A percentile compares a stretch with the other conserved stretches of the same genome.
Conservation (phyloP, 495 filamentous ascomycete genomes). For the Hypoxylon trugodes region DNA sequence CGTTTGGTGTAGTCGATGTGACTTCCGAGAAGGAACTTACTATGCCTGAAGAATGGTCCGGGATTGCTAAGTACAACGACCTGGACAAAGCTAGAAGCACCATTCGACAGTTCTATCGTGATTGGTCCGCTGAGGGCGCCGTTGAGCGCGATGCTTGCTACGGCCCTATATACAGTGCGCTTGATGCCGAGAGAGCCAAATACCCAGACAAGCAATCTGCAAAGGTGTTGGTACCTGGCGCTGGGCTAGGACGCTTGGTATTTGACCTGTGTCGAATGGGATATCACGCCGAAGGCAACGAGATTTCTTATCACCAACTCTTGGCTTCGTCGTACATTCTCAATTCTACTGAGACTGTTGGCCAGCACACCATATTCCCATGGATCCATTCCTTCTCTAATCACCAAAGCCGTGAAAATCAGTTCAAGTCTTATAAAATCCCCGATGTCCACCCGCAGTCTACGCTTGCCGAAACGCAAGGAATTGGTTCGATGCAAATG, state of each 20-base stretch:
- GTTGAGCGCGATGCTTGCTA: constrained; percentile 79
- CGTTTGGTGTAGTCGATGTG: constrained; percentile 62
- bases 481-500: constrained; percentile 80
- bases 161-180: constrained; percentile 70
- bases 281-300: constrained; percentile 85
- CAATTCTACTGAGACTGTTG: constrained; percentile 62
- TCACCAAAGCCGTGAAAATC: constrained; percentile 71
- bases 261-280: constrained; percentile 83
- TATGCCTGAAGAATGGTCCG: constrained; percentile 65
- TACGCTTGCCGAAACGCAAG: constrained; percentile 54
- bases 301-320: constrained; percentile 94
- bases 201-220: constrained; percentile 39
- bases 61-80: constrained; percentile 71
- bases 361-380: constrained; percentile 74
- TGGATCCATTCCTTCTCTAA: constrained; percentile 87
- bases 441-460: constrained; percentile 79
- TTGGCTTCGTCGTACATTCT: constrained; percentile 87
- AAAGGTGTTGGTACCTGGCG: constrained; percentile 79
- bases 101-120: constrained; percentile 90
- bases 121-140: constrained; percentile 86
- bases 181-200: constrained; percentile 64
- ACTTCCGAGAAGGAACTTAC: constrained; percentile 29
- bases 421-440: constrained; percentile 72
- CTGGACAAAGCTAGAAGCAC: constrained; percentile 91
- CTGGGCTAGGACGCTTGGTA: constrained; percentile 79